phyloP scores from a whole-genome alignment of 176 grass and related monocot species.

The Microstegium vimineum region DNA sequence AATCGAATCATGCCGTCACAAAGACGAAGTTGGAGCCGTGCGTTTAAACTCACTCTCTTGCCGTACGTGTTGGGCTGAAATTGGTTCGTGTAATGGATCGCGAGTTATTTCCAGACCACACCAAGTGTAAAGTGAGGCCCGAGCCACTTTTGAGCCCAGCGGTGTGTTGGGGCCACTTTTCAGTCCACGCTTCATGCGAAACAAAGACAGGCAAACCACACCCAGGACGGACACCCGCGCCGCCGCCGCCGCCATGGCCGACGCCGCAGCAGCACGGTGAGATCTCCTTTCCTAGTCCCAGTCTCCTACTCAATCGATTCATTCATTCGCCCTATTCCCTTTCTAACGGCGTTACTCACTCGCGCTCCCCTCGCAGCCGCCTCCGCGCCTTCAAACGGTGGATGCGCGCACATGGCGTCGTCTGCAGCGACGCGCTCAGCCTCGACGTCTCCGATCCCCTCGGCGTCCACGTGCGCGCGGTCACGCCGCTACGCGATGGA shows the following conservation, averaged over 20 bases:
- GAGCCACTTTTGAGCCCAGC: background rate
- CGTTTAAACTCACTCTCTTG: too few species aligned
- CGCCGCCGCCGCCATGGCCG: conserved; percentile 39
- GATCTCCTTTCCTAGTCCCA: background rate
- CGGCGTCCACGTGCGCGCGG: conserved; percentile 56
- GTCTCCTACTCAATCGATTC: background rate
- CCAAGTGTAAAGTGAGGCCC: background rate
- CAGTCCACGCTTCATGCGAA: background rate
- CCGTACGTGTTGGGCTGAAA: too few species aligned
- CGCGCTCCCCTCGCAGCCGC: conserved; percentile 27
- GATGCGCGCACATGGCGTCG: conserved; percentile 69
- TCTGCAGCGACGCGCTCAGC: conserved; percentile 77
- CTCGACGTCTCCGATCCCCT: conserved; percentile 34
- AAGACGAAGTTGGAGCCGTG: too few species aligned
- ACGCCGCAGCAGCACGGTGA: conserved; percentile 30
- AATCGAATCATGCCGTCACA: too few species aligned
- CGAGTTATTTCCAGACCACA: background rate
- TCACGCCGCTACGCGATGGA: conserved; percentile 49
- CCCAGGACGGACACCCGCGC: background rate
- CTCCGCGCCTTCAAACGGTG: conserved; percentile 72
- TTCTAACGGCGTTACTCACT: background rate
- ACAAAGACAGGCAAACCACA: background rate
- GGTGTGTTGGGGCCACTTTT: background rate
- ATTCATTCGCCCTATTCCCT: background rate
- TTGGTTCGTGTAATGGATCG: too few species aligned